Percentiles rank a stretch among this genome's conserved stretches.
These are phyloP conservation scores for Nectriaceae sp. DNA, from an alignment of 2,329 filamentous ascomycete genomes.

Conservation along the genomic window DNA sequence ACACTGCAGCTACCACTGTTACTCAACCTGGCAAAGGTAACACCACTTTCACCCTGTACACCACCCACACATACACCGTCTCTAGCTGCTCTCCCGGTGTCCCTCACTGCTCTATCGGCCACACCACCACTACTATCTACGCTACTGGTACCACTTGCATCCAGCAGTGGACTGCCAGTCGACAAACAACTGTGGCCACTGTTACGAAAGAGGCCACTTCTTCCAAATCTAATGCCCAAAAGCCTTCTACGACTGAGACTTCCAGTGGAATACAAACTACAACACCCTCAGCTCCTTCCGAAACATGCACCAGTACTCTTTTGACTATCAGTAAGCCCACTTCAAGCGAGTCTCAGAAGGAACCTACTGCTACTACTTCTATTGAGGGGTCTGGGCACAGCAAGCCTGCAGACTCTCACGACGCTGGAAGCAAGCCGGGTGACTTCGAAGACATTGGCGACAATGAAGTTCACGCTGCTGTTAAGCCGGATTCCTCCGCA, in stretches of 20 bases:
- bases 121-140: conserved; percentile 31
- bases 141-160: conserved; percentile 35
- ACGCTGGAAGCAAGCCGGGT: too few relatives aligned
- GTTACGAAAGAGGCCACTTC: not conserved
- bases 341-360: not conserved
- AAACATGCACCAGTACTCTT: not conserved
- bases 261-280: not conserved
- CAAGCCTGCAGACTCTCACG: too few relatives aligned
- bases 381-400: too few relatives aligned
- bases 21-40: conserved; percentile 29
- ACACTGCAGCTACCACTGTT: not conserved
- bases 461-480: not conserved
- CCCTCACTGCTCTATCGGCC: conserved; percentile 34
- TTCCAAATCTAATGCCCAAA: not conserved
- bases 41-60: conserved; percentile 27
- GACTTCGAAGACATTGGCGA: too few relatives aligned
- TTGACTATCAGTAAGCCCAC: not conserved
- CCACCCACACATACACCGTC: conserved; percentile 36
- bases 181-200: not conserved
- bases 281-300: not conserved
- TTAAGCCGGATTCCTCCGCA: not conserved
- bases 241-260: not conserved
- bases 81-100: conserved; percentile 32
- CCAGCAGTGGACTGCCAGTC: not conserved
- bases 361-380: too few relatives aligned